phyloP scores from a whole-genome alignment of 176 grass and related monocot species.

The Areca catechu region DNA sequence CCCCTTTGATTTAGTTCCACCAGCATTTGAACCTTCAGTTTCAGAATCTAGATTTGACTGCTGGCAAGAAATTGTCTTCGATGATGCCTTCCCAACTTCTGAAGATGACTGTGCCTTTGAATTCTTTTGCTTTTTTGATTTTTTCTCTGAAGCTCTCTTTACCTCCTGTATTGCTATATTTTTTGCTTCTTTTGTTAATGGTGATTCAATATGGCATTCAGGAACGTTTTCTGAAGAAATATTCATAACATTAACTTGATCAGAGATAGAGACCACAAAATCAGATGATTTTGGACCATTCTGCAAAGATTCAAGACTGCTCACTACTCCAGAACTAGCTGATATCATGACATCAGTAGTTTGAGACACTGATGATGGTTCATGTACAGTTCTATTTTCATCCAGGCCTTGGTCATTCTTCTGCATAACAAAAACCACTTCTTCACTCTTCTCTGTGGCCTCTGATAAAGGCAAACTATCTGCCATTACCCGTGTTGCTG shows the following conservation, averaged over 20 bases:
- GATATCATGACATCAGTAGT: conserved; percentile 1
- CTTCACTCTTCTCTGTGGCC: conserved; percentile 6
- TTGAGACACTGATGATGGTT: conserved; percentile 21
- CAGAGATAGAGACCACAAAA: conserved; percentile 23
- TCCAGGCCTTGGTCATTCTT: conserved; percentile 7
- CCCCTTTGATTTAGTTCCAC: conserved; percentile 35
- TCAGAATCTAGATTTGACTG: conserved; percentile 33
- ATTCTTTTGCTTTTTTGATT: conserved; percentile 78
- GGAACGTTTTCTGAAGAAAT: conserved; percentile 27
- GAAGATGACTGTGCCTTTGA: conserved; percentile 33
- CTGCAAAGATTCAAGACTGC: conserved; percentile 4
- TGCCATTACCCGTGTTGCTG: conserved; percentile 15
- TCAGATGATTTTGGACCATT: conserved; percentile 13
- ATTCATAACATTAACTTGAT: conserved; percentile 30
- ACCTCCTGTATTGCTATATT: conserved; percentile 36
- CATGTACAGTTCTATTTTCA: conserved; percentile 10
- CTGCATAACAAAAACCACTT: conserved; percentile 5
- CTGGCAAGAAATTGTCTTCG: conserved; percentile 33
- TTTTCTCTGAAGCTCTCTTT: conserved; percentile 83
- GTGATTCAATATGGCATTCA: conserved; percentile 5
- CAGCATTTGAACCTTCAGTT: conserved; percentile 35
- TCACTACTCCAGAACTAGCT: conserved; percentile 20
- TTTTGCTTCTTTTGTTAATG: conserved; percentile 32
- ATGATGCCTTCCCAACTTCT: conserved; percentile 44
- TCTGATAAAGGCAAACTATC: conserved; percentile 15